These are phyloP conservation scores for Gaertneriomyces semiglobifer DNA, from an alignment of 192 early-diverging fungal species.

Conservation along the genomic window DNA sequence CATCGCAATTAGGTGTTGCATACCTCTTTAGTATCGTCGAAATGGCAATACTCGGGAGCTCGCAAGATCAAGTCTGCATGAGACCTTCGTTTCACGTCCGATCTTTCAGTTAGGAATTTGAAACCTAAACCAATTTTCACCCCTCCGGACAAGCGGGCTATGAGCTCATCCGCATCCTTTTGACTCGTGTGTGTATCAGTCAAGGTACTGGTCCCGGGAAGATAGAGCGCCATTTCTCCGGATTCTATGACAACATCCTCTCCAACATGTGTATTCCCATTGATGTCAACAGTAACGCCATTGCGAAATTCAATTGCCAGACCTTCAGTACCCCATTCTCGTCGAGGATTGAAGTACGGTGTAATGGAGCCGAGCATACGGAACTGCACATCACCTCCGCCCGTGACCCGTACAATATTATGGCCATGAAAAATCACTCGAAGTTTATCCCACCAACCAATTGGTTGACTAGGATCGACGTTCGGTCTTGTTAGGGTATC, in stretches of 20 bases:
- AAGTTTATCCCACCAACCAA: constrained; percentile 60
- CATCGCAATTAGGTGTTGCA: not conserved
- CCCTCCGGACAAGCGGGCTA: constrained; percentile 43
- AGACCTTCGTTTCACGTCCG: not conserved
- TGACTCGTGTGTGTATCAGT: not conserved
- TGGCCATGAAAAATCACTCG: constrained; percentile 49
- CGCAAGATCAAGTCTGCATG: constrained; percentile 43
- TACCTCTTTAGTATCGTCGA: constrained; percentile 11
- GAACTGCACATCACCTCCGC: constrained; percentile 40
- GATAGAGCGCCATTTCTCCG: constrained; percentile 40
- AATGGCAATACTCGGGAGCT: constrained; percentile 35
- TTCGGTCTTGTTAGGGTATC: constrained; percentile 51
- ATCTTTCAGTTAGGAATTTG: constrained; percentile 32
- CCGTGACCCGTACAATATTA: constrained; percentile 36
- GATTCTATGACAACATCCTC: constrained; percentile 46
- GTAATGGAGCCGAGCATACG: constrained; percentile 42
- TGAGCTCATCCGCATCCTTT: constrained; percentile 22
- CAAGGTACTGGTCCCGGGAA: not conserved
- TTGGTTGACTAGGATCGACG: constrained; percentile 48
- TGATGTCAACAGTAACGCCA: constrained; percentile 37
- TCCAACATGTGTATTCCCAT: not conserved
- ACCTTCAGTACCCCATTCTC: constrained; percentile 47
- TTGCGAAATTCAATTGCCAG: constrained; percentile 36
- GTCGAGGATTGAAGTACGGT: constrained; percentile 46
- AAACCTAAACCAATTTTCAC: constrained; percentile 38